These are phyloP conservation scores for Gnaphalium uliginosum DNA, from an alignment of 129 eudicot species.

Conservation along the genomic window DNA sequence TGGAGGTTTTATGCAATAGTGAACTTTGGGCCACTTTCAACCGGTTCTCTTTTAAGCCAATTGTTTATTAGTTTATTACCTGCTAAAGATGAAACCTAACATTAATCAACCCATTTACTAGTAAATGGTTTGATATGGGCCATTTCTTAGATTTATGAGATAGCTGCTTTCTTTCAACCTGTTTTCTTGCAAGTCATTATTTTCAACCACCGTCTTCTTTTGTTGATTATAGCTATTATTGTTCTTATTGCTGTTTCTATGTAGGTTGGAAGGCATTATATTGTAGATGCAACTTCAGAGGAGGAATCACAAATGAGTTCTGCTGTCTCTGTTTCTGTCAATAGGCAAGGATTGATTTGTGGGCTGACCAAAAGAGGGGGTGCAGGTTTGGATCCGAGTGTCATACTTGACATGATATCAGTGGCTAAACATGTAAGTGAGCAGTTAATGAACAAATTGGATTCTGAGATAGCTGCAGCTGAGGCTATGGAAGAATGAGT, in stretches of 20 bases:
- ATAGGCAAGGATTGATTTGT: conserved; percentile 66
- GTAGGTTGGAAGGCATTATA: conserved; percentile 90
- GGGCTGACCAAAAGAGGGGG: conserved; percentile 94
- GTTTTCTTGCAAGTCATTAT: too few species aligned
- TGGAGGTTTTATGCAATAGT: neutral
- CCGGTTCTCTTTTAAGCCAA: neutral
- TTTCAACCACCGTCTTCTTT: neutral
- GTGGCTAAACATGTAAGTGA: conserved; percentile 83
- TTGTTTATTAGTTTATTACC: neutral
- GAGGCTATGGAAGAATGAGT: conserved; percentile 72
- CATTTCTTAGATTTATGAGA: neutral
- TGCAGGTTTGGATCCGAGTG: conserved; percentile 76
- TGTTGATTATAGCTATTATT: neutral
- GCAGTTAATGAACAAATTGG: conserved; percentile 69
- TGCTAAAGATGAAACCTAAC: neutral
- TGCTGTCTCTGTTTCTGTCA: conserved; percentile 77
- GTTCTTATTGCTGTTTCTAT: too few species aligned
- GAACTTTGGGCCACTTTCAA: neutral
- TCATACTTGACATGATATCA: conserved; percentile 84
- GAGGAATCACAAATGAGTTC: conserved; percentile 96
- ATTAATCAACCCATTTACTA: neutral
- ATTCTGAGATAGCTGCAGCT: conserved; percentile 91
- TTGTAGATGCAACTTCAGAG: conserved; percentile 89
- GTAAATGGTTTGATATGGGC: neutral
- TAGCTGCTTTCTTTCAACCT: too few species aligned